These are phyloP conservation scores for Acephala macrosclerotiorum DNA, from an alignment of 2,329 filamentous ascomycete genomes.

Conservation along the genomic window DNA sequence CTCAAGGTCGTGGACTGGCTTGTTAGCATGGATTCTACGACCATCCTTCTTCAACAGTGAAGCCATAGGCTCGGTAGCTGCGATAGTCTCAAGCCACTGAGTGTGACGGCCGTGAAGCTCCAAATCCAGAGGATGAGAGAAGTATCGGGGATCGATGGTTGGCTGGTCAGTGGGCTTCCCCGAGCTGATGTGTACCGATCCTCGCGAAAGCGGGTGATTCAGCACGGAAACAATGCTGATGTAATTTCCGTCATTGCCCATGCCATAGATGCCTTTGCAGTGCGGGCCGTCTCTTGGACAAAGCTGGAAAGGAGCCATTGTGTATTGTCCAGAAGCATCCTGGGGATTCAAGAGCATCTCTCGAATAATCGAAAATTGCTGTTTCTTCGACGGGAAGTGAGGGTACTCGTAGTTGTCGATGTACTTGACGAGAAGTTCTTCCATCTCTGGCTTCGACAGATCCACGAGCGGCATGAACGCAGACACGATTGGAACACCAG, in stretches of 20 bases:
- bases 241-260: slow-evolving; percentile 28
- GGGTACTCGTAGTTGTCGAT: slow-evolving; percentile 12
- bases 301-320: slow-evolving; percentile 28
- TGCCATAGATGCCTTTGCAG: slow-evolving; percentile 25
- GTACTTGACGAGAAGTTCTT: slow-evolving; percentile 13
- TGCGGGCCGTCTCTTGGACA: slow-evolving; percentile 23
- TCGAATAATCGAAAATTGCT: slow-evolving; percentile 22
- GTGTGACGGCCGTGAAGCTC: not conserved
- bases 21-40: not conserved
- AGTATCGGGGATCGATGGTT: not conserved
- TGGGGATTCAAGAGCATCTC: slow-evolving; percentile 21
- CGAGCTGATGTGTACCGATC: not conserved
- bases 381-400: slow-evolving; percentile 14
- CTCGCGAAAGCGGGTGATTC: slow-evolving; percentile 48
- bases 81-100: slow-evolving; percentile 3
- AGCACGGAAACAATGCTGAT: slow-evolving; percentile 43
- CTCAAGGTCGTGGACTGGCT: slow-evolving; percentile 5
- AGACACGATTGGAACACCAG: slow-evolving; percentile 23
- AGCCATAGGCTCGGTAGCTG: not conserved
- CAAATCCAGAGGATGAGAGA: not conserved
- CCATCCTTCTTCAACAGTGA: slow-evolving; percentile 4
- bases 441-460: slow-evolving; percentile 12
- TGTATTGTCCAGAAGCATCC: slow-evolving; percentile 27
- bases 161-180: not conserved
- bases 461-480: slow-evolving; percentile 29